Evolutionary conservation across 768 basidiomycete genomes (phyloP).

Genomic region (Auriscalpium vulgare): DNA sequence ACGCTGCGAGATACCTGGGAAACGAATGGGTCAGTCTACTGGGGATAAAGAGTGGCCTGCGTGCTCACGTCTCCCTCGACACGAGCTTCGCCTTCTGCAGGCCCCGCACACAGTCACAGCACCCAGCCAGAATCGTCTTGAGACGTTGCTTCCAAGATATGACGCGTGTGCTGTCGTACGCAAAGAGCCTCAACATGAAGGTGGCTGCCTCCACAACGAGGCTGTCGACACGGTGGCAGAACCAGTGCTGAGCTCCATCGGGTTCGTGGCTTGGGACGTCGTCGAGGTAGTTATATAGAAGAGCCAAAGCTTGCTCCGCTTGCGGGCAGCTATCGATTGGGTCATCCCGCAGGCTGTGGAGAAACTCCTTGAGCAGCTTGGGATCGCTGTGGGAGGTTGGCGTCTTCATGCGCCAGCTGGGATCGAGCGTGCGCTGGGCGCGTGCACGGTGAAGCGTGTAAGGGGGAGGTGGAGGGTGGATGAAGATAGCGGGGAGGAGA

Average conservation of each 20-base stretch:
- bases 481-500: too few species aligned
- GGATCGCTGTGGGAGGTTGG: background rate
- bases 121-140: slow-evolving; percentile 47
- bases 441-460: too few species aligned
- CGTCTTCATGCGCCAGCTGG: background rate
- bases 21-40: slow-evolving; percentile 11
- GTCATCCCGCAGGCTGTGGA: slow-evolving; percentile 47
- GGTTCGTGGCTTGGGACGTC: slow-evolving; percentile 27
- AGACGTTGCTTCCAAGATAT: slow-evolving; percentile 56
- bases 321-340: slow-evolving; percentile 46
- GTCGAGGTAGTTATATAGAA: slow-evolving; percentile 49
- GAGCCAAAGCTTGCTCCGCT: slow-evolving; percentile 40
- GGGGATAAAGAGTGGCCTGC: background rate
- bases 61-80: slow-evolving; percentile 66
- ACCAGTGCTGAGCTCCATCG: slow-evolving; percentile 57
- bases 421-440: too few species aligned
- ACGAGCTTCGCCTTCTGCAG: slow-evolving; percentile 56
- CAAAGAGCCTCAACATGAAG: slow-evolving; percentile 77
- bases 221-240: slow-evolving; percentile 55
- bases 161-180: slow-evolving; percentile 57
- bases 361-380: slow-evolving; percentile 37
- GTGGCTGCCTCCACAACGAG: slow-evolving; percentile 60
- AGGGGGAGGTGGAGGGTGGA: too few species aligned
- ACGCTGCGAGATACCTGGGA: slow-evolving; percentile 68
- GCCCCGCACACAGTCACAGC: slow-evolving; percentile 62